Percentiles rank a stretch among this genome's conserved stretches.
These are phyloP conservation scores for Gaultheria prostrata DNA, from an alignment of 148 eudicot genomes.

Conservation along the genomic window DNA sequence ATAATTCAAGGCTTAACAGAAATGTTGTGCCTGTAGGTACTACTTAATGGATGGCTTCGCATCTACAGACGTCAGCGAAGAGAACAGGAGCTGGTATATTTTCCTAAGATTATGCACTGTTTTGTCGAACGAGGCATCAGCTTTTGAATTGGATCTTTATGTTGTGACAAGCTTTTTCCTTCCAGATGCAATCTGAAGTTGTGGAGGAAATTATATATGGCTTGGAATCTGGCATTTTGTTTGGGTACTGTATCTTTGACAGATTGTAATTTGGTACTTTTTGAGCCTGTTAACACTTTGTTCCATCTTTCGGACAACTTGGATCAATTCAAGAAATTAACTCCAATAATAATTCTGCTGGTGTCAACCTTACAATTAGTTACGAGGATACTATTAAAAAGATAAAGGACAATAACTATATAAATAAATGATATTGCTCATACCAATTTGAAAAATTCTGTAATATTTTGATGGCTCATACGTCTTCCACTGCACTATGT, in stretches of 20 bases:
- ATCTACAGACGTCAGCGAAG: constrained; percentile 83
- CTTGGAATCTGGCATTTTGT: constrained; percentile 94
- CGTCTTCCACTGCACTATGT: not conserved
- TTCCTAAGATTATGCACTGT: constrained; percentile 1
- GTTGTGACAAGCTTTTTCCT: constrained; percentile 13
- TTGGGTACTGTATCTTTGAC: constrained; percentile 54
- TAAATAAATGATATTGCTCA: not conserved
- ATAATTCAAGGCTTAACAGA: not conserved
- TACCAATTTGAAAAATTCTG: not conserved
- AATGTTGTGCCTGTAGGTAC: constrained; percentile 40
- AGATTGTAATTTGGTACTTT: not conserved
- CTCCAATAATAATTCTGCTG: not conserved
- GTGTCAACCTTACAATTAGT: constrained; percentile 3
- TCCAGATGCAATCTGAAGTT: constrained; percentile 96
- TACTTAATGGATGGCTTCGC: constrained; percentile 95
- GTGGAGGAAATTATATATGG: constrained; percentile 94
- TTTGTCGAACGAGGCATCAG: not conserved
- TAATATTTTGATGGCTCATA: not conserved
- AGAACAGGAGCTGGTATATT: constrained; percentile 90
- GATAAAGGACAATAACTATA: not conserved
- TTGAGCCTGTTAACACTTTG: not conserved
- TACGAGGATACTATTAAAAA: not conserved
- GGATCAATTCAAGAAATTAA: not conserved
- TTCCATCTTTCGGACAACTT: not conserved
- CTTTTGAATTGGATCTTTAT: not conserved